Base-by-base conservation (phyloP, 1,139 yeast species). In the Taphrina deformans region DNA sequence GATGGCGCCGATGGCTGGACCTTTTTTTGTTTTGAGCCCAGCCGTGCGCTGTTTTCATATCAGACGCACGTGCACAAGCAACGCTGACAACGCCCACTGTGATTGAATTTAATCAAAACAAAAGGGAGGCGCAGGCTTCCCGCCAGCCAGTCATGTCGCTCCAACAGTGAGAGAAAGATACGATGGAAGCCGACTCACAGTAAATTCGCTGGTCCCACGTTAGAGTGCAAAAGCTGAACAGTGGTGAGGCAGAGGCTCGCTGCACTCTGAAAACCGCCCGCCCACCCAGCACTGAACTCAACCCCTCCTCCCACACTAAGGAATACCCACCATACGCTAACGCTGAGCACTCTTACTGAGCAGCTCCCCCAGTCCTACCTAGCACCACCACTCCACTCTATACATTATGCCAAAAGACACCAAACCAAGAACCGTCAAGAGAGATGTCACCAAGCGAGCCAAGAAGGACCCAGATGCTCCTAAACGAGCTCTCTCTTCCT, bases 401-500 rank as follows among this genome's bases (percentile, higher is more conserved):
- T 31, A 41, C 48, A 55, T 41, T 50, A 55, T 55, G 61, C 61
- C 61, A 10, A 55, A 55, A 26, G 61, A 55, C 26, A 21, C 41
- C 44, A 55, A 55, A 23, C 61, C 61, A 44, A 44, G 52, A 29
- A 46, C 52, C 52, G 41, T 46, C 40, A 44, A 45, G 52, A 26
- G 44, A 33, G 52, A 44, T 26, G 29, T 21, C 29, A 24, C 53
- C 53, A 61, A 52, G 59, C 46, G 55, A 24, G 65, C 50, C 16
- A 53, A 52, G 59, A 61, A 61, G 65, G 97, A 93, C 80, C 98
- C 98, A 81, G 92, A 92, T 79, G 99, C 99, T 71, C 99, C 99
- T 78, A 93, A 93, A 89, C 88, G 98, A 79, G 90, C 98, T 44
- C 82, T 93, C 76, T 90, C 97, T 69, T 97, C 98, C 66, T 93